Evolutionary conservation across 225 moss, liverwort and hornwort genomes (phyloP).

Genomic region (Polytrichum commune): DNA sequence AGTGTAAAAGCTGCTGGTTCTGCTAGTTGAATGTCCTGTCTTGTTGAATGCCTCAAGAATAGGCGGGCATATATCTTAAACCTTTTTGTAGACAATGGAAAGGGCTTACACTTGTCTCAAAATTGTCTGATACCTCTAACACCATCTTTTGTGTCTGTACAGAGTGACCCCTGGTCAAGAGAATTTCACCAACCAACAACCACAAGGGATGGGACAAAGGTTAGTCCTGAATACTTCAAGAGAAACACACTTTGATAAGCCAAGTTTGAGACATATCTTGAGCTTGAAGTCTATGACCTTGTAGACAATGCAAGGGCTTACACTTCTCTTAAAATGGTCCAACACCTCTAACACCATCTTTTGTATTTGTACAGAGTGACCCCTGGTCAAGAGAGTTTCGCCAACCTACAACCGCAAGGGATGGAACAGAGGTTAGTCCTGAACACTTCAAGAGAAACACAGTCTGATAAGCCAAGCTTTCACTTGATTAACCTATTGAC

Average conservation of each 20-base stretch:
- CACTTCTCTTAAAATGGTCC: neutral
- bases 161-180: constrained; percentile 34
- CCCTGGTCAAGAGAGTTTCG: constrained; percentile 20
- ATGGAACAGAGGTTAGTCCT: constrained; percentile 22
- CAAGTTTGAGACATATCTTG: no score
- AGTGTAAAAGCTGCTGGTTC: no score
- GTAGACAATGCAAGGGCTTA: no score
- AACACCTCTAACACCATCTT: neutral
- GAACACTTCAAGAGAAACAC: no score
- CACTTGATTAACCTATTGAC: no score
- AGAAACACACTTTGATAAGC: no score
- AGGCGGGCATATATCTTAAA: no score
- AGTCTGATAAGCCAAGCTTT: no score
- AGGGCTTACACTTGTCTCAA: neutral
- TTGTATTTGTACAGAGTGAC: constrained; percentile 22
- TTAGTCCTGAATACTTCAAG: constrained; percentile 2
- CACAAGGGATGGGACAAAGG: constrained; percentile 17
- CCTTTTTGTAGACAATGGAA: no score
- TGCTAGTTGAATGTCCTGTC: neutral
- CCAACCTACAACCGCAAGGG: constrained; percentile 9
- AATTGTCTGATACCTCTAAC: neutral
- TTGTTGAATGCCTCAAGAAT: neutral
- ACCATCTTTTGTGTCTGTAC: neutral
- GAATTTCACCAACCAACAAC: constrained; percentile 1
- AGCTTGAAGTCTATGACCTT: no score